phyloP scores from a whole-genome alignment of 2,329 filamentous ascomycete genomes.

The Colletotrichum musae region DNA sequence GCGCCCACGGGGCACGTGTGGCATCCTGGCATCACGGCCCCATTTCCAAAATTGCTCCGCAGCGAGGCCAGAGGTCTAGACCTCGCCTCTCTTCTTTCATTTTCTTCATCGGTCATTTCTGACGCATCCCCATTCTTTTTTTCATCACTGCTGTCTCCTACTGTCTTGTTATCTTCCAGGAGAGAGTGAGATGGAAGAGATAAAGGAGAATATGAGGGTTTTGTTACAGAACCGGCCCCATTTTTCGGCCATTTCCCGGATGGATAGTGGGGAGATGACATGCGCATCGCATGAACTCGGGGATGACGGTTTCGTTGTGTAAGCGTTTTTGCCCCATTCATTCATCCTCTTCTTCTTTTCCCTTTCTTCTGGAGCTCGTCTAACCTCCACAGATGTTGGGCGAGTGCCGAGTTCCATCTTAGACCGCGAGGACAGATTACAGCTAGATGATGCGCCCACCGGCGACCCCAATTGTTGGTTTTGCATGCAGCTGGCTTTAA shows the following conservation, averaged over 20 bases:
- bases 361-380: neutral
- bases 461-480: too few species aligned
- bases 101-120: neutral
- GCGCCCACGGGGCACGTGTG: conserved; percentile 26
- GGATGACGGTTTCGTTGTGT: conserved; percentile 7
- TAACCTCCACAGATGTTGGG: neutral
- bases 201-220: neutral
- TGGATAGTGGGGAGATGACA: conserved; percentile 2
- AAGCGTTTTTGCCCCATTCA: conserved; percentile 4
- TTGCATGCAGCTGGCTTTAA: too few species aligned
- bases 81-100: conserved; percentile 1
- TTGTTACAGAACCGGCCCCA: neutral
- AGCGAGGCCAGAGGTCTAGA: conserved; percentile 12
- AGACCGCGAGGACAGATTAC: conserved; percentile 1
- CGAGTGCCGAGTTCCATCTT: conserved; percentile 37
- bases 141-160: neutral
- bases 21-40: conserved; percentile 3
- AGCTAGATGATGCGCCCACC: conserved; percentile 4
- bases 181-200: neutral
- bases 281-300: conserved; percentile 16
- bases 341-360: neutral
- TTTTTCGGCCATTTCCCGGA: neutral
- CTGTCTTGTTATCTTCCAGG: neutral
- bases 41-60: conserved; percentile 25
- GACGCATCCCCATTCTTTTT: neutral